Base-by-base conservation (phyloP, 2,329 filamentous ascomycete species). In the Lachnellula willkommii region DNA sequence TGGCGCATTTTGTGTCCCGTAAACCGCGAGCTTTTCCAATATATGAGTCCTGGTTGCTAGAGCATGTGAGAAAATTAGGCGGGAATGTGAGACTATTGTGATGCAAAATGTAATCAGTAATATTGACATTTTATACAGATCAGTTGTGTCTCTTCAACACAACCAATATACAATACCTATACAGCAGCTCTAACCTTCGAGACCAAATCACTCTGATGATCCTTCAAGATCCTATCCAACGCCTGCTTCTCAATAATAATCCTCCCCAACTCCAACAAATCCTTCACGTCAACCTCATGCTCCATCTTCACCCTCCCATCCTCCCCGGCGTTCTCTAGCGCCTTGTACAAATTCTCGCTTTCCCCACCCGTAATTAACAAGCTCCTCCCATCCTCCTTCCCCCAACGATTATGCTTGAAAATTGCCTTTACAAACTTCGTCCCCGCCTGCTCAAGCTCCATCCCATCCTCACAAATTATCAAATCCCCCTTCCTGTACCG, bases 281-380 rank as follows among this genome's bases (percentile, higher is more conserved):
- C 89, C 81, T 97, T 99, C 60, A 99, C 90, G 73, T 97, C 94
- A 37, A 99, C 90, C 60, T 95, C 88, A n/a, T 80, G 76, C 57
- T 87, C 77, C 55, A 82, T 80, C 64, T 91, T 75, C 8, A 87
- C 86, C 54, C 84, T 81, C 20, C 88, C 90, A 59, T 91, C 81
- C 66, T 81, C 75, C 8, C 80, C 81, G 59, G 86, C 73, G 57
- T 81, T 75, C 51, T 81, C 79, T 68, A 96, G 77, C 36, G 86
- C 85, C 39, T 78, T 78, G 63, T 84, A 87, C 49, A 96, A 75
- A 54, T 82, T 79, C 43, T 80, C 76, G 59, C 87, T 77, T 64
- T 74, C 73, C 55, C 79, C 75, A 35, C 76, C 77, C 1, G 89
- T 90, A 60, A 95, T 83, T 59, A 95, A 83, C 17, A 92, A 81